phyloP scores from a whole-genome alignment of 2,329 filamentous ascomycete genomes.

The Botryotinia convoluta region DNA sequence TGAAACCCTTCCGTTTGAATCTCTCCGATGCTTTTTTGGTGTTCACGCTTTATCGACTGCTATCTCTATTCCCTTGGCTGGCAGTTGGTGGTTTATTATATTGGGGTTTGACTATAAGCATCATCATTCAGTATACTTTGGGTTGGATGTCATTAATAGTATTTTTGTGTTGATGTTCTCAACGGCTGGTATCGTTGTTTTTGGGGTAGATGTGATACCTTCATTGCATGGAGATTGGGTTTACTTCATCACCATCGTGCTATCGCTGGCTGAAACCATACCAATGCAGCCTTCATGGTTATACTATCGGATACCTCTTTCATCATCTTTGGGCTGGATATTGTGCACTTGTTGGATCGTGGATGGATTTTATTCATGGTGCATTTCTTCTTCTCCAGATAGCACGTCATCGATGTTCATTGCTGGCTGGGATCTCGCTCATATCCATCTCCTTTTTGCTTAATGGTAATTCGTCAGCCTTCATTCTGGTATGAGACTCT shows the following conservation, averaged over 20 bases:
- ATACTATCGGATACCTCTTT: background rate
- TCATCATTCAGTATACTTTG: background rate
- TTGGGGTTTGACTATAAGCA: background rate
- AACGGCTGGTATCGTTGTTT: background rate
- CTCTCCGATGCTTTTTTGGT: background rate
- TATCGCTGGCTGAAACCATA: background rate
- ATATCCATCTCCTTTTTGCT: background rate
- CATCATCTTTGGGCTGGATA: background rate
- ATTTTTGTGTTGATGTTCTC: background rate
- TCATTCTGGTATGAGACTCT: background rate
- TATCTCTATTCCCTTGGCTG: background rate
- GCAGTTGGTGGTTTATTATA: background rate
- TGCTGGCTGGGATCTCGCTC: background rate
- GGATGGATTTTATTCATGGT: background rate
- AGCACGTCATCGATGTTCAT: background rate
- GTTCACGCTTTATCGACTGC: background rate
- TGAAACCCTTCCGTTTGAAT: background rate
- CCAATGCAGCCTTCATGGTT: background rate
- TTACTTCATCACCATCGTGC: background rate
- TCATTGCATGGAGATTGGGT: background rate
- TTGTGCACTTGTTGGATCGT: background rate
- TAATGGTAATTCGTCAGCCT: rapidly evolving
- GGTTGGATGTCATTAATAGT: background rate
- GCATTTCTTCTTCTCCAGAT: background rate
- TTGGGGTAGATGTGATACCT: background rate